Percentiles rank a stretch among this genome's conserved stretches.
phyloP scores from a whole-genome alignment of 208 protist genomes.

The Endotrypanum monterogeii region DNA sequence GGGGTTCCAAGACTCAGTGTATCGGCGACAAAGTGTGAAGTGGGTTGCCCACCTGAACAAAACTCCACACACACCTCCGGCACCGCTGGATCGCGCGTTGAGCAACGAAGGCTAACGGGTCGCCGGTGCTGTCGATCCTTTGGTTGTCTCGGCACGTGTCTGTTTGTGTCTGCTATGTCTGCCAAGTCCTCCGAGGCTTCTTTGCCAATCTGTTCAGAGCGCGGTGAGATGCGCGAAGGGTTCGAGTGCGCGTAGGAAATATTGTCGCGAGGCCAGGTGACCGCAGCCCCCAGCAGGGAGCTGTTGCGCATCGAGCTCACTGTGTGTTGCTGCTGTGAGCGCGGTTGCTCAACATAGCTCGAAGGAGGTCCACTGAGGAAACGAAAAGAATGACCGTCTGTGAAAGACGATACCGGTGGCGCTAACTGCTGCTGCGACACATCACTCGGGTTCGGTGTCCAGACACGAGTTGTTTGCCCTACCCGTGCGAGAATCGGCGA shows the following conservation, averaged over 20 bases:
- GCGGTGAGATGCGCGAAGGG: not conserved
- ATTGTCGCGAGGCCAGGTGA: not conserved
- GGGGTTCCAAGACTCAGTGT: slow-evolving; percentile 29
- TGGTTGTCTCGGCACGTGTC: not conserved
- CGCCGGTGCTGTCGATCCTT: not conserved
- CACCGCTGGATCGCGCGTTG: not conserved
- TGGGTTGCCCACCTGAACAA: not conserved
- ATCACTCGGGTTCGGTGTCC: slow-evolving; percentile 21
- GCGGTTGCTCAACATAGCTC: not conserved
- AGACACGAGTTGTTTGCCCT: slow-evolving; percentile 24
- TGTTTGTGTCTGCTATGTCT: not conserved
- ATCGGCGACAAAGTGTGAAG: slow-evolving; percentile 2
- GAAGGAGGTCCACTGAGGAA: not conserved
- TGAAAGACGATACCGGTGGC: not conserved
- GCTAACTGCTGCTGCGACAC: slow-evolving; percentile 3
- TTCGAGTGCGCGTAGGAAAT: not conserved
- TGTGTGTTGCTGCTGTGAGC: not conserved
- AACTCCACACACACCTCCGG: not conserved
- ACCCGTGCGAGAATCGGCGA: slow-evolving; percentile 17
- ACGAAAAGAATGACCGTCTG: not conserved
- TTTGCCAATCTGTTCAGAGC: not conserved
- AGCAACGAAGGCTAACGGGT: not conserved
- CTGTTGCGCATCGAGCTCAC: not conserved
- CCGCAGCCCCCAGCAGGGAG: not conserved
- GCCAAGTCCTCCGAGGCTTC: not conserved